A percentile compares a stretch with the other conserved stretches of the same genome.
Evolutionary conservation across 2,329 filamentous ascomycete genomes (phyloP).

Genomic region (Nemania abortiva): DNA sequence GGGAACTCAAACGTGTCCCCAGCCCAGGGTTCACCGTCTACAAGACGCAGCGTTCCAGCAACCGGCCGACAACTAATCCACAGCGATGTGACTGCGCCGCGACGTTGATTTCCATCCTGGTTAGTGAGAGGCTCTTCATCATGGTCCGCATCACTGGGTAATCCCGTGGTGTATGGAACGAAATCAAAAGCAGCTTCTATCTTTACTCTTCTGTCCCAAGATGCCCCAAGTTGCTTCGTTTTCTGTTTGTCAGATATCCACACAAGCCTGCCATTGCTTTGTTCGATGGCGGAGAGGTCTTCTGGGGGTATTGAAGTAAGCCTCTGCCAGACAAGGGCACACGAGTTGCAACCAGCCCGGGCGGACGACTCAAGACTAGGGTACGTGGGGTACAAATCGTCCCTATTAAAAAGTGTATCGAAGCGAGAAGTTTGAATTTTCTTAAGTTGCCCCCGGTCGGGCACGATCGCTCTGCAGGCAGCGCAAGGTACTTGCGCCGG

Average conservation of each 20-base stretch:
- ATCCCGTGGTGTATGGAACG: constrained; percentile 1
- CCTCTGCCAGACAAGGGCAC: constrained; percentile 16
- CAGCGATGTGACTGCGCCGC: constrained; percentile 32
- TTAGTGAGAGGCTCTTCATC: neutral
- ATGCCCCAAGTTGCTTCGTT: neutral
- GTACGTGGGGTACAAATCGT: constrained; percentile 16
- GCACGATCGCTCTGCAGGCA: constrained; percentile 11
- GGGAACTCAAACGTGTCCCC: constrained; percentile 27
- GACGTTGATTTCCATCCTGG: constrained; percentile 7
- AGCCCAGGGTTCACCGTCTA: constrained; percentile 24
- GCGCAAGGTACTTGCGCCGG: constrained; percentile 6
- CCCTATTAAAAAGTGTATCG: constrained; percentile 10
- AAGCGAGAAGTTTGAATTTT: neutral
- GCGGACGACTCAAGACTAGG: constrained; percentile 20
- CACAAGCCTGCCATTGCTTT: constrained; percentile 3
- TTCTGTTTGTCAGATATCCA: constrained; percentile 1
- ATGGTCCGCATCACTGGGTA: neutral
- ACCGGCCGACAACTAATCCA: constrained; percentile 17
- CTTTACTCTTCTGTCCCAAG: constrained; percentile 17
- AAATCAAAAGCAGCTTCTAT: constrained; percentile 14
- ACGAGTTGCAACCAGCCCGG: constrained; percentile 17
- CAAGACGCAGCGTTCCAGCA: constrained; percentile 9
- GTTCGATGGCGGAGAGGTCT: neutral
- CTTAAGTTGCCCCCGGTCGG: constrained; percentile 11
- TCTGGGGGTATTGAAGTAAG: constrained; percentile 22